Evolutionary conservation across 768 basidiomycete genomes (phyloP), one percentile per base, ranked within the genome.

Genomic region (Podaxis sp.): DNA sequence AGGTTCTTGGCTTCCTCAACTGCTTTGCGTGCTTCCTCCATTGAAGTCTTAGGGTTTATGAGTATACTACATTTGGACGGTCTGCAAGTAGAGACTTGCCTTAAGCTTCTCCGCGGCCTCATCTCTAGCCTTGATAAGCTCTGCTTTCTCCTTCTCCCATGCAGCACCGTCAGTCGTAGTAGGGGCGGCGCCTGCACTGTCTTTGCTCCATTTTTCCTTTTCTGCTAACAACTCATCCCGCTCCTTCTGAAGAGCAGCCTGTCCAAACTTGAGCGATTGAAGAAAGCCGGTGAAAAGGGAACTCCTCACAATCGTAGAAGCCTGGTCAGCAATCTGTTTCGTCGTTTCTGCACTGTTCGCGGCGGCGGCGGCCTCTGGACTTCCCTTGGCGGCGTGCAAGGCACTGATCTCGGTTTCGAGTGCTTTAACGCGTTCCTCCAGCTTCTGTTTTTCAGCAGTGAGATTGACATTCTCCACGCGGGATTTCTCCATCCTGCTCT

Each of bases 61-160:
- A 5, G 22, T n/a, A n/a, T 20, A 33, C 20, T 17, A 46, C 38
- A 20, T 56, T 44, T 62, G 28, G 57, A 26, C 38, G 15, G 56
- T 4, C 10, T 24, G 7, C 22, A 30, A 24, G 40, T 51, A 55
- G 17, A 13, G 8, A 50, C 41, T 26, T 71, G 88, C 91, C 76
- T 85, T 84, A n/a, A 82, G 73, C 58, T 84, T 83, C 11, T 82
- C 76, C 5, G 83, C 63, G 2, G 87, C 86, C n/a, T 87, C 84
- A 62, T 83, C 87, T 6, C 86, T 85, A 28, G 80, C 78, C 66
- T 84, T 84, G 38, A 79, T 60, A 0, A 93, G 76, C 58, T 84
- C 81, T 0, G 74, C 78, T 66, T 86, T 90, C 69, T 91, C 88
- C 1, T 76, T 68, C 60, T 90, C 87, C 83, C 84, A 85, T 17